Evolutionary conservation across 495 filamentous ascomycete species (phyloP).

Genomic region (Stereocaulon alpinum): DNA sequence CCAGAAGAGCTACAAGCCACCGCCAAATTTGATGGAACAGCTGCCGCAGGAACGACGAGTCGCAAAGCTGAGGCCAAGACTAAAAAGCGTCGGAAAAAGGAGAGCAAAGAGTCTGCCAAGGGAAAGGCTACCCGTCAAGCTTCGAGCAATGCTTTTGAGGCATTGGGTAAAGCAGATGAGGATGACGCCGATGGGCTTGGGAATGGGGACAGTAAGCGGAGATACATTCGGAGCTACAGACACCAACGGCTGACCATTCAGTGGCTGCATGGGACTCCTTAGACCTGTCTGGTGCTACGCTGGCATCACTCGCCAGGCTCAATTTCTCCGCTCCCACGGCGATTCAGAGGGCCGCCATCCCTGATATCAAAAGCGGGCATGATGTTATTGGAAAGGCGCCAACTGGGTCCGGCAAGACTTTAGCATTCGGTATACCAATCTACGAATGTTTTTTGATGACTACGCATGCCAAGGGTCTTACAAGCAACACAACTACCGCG

Average conservation of each 20-base stretch:
- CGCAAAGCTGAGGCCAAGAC: not conserved
- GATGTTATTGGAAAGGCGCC: constrained; percentile 75
- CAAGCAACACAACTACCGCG: constrained; percentile 16
- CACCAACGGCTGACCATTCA: constrained; percentile 2
- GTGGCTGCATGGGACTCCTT: constrained; percentile 69
- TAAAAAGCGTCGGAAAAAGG: not conserved
- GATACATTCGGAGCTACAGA: not conserved
- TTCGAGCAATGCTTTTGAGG: constrained; percentile 10
- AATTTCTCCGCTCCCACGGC: constrained; percentile 69
- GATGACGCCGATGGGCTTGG: constrained; percentile 38
- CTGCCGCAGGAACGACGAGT: too few species aligned
- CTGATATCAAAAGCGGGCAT: constrained; percentile 60
- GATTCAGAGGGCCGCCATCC: constrained; percentile 70
- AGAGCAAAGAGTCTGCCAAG: not conserved
- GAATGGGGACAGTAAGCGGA: constrained; percentile 28
- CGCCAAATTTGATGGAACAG: not conserved
- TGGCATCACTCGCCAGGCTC: constrained; percentile 65
- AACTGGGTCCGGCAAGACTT: constrained; percentile 76
- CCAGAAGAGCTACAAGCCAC: constrained; percentile 15
- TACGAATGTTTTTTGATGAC: constrained; percentile 36
- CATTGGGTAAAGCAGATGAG: constrained; percentile 15
- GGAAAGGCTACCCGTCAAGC: not conserved
- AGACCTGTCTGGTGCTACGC: constrained; percentile 54
- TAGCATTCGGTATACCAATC: constrained; percentile 70
- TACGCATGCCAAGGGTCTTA: not conserved